phyloP scores from a whole-genome alignment of 2,329 filamentous ascomycete species.

The Berkeleyomyces rouxiae region DNA sequence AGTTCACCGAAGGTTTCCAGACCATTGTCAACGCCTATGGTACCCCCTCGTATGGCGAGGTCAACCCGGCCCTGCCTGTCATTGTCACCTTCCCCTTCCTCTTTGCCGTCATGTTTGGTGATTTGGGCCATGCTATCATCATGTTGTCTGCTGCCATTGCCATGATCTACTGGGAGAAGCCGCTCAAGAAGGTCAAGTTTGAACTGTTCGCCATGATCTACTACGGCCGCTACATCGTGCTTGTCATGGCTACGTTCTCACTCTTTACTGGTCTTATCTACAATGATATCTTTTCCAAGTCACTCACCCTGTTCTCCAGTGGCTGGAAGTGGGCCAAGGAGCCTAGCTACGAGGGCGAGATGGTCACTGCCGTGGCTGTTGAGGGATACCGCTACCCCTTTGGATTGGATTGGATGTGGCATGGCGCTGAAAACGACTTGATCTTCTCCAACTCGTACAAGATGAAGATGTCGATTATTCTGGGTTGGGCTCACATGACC shows the following conservation, averaged over 20 bases:
- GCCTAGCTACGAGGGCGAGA: conserved; percentile 36
- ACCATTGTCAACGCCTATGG: conserved; percentile 98
- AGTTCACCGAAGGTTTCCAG: conserved; percentile 95
- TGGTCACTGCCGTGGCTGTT: conserved; percentile 51
- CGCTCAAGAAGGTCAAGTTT: conserved; percentile 77
- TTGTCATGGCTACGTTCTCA: conserved; percentile 96
- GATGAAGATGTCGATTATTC: conserved; percentile 98
- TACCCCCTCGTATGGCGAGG: conserved; percentile 90
- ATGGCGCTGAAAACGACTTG: conserved; percentile 84
- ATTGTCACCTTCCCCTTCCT: conserved; percentile 98
- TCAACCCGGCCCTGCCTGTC: conserved; percentile 88
- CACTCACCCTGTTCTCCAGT: conserved; percentile 73
- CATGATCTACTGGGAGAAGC: conserved; percentile 96
- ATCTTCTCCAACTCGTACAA: conserved; percentile 98
- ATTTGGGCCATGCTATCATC: conserved; percentile 82
- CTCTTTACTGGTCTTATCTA: conserved; percentile 95
- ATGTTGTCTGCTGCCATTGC: conserved; percentile 70
- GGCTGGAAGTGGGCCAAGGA: conserved; percentile 71
- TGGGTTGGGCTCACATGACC: conserved; percentile 98
- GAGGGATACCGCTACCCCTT: conserved; percentile 80
- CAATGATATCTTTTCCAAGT: conserved; percentile 93
- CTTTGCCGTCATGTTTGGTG: conserved; percentile 99
- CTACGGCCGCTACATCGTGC: conserved; percentile 94
- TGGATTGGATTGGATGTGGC: conserved; percentile 91
- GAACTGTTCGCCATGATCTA: conserved; percentile 98